These are phyloP conservation scores for Pestalotiopsis sp. DNA, from an alignment of 2,329 filamentous ascomycete species.

Conservation along the genomic window DNA sequence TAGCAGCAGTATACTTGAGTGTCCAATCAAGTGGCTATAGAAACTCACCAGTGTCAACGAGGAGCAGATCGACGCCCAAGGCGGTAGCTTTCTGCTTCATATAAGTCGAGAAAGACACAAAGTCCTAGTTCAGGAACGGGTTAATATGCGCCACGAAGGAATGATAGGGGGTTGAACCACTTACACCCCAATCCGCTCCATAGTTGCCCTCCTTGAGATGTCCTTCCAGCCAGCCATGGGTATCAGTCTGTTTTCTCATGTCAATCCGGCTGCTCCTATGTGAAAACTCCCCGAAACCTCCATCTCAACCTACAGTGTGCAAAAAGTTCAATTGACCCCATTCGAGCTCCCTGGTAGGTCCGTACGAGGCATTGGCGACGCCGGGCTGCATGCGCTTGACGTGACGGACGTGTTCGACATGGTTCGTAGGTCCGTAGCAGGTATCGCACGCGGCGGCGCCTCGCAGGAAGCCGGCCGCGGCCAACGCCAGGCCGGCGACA, in stretches of 20 bases:
- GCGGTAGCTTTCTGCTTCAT: constrained; percentile 61
- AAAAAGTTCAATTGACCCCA: constrained; percentile 67
- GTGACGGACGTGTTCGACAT: constrained; percentile 47
- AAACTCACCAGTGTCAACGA: constrained; percentile 58
- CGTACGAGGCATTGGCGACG: constrained; percentile 42
- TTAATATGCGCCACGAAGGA: neutral
- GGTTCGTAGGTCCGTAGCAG: constrained; percentile 45
- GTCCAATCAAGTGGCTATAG: neutral
- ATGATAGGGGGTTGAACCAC: neutral
- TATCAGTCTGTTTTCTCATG: constrained; percentile 47
- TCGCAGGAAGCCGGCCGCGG: constrained; percentile 21
- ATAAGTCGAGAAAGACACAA: constrained; percentile 59
- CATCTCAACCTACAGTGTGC: constrained; percentile 46
- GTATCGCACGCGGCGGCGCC: constrained; percentile 38
- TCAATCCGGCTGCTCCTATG: neutral
- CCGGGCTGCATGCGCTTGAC: constrained; percentile 53
- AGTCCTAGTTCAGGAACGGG: constrained; percentile 42
- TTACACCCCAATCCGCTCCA: constrained; percentile 62
- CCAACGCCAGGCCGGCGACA: neutral
- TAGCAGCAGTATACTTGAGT: neutral
- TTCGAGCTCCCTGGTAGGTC: constrained; percentile 49
- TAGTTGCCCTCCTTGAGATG: constrained; percentile 66
- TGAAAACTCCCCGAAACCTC: neutral
- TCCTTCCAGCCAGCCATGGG: constrained; percentile 63
- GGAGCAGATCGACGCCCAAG: constrained; percentile 60